A percentile compares a stretch with the other conserved stretches of the same genome.
phyloP scores from a whole-genome alignment of 2,329 filamentous ascomycete genomes.

The Diaporthe velutina region DNA sequence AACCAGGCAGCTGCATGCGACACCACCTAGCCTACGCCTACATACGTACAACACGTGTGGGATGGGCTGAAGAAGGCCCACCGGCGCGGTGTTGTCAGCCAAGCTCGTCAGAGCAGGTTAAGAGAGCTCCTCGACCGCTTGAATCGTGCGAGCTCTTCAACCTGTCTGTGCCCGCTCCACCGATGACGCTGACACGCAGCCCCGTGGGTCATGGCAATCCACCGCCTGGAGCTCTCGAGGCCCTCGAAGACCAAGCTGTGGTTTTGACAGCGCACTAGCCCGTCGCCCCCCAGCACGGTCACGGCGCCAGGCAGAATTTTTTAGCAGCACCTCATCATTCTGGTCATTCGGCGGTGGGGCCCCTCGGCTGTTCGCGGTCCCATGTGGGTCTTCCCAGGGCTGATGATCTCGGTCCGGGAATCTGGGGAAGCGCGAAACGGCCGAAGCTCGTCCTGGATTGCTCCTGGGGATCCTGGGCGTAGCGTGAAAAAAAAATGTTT shows the following conservation, averaged over 20 bases:
- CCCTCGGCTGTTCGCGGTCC: constrained; percentile 32
- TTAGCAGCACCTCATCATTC: constrained; percentile 14
- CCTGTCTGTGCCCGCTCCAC: constrained; percentile 24
- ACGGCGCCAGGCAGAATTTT: constrained; percentile 12
- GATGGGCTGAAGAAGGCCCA: neutral
- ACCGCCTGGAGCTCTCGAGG: neutral
- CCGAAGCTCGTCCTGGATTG: constrained; percentile 18
- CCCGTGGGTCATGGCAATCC: constrained; percentile 21
- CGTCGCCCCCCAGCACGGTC: constrained; percentile 2
- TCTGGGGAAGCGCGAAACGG: constrained; percentile 36
- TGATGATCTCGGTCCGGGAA: constrained; percentile 32
- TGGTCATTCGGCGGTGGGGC: constrained; percentile 1
- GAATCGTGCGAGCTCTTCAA: constrained; percentile 13
- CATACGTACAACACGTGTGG: too few relatives aligned
- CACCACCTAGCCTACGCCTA: too few relatives aligned
- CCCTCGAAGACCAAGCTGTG: neutral
- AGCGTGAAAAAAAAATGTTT: constrained; percentile 11
- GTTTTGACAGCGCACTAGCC: constrained; percentile 25
- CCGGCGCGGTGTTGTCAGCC: neutral
- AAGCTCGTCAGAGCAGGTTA: neutral
- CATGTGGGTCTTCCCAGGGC: constrained; percentile 32
- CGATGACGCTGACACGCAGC: constrained; percentile 7
- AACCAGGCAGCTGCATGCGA: constrained; percentile 24
- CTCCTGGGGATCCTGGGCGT: constrained; percentile 1
- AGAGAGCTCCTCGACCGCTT: neutral